Evolutionary conservation across 2,329 filamentous ascomycete genomes (phyloP).

Genomic region (Colletotrichum phormii): DNA sequence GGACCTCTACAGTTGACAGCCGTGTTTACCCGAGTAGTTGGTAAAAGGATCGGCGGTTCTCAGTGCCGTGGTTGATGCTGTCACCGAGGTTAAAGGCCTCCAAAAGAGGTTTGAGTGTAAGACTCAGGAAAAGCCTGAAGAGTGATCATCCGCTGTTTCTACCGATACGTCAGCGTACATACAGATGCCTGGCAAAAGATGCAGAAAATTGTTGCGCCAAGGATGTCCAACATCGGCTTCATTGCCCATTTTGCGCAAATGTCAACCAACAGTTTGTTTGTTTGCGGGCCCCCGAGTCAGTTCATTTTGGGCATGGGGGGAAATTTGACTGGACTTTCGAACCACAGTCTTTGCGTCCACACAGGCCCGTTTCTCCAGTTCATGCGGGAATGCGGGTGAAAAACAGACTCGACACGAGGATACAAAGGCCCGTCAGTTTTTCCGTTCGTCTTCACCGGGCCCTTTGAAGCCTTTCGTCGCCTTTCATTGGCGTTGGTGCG

Average conservation of each 20-base stretch:
- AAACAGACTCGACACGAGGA: not conserved
- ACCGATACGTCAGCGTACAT: slow-evolving; percentile 24
- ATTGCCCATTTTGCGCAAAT: slow-evolving; percentile 9
- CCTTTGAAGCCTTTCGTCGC: not conserved
- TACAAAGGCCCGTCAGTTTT: slow-evolving; percentile 1
- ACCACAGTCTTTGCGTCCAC: too few relatives aligned
- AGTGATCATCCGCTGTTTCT: not conserved
- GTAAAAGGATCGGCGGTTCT: not conserved
- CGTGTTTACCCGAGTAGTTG: not conserved
- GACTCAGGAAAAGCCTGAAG: not conserved
- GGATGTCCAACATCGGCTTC: slow-evolving; percentile 19
- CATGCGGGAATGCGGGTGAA: slow-evolving; percentile 14
- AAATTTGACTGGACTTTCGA: not conserved
- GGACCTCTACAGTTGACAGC: not conserved
- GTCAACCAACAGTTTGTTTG: slow-evolving; percentile 11
- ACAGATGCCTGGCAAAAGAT: not conserved
- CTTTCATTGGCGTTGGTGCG: slow-evolving; percentile 3
- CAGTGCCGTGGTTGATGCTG: not conserved
- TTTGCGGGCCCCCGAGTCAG: slow-evolving; percentile 20
- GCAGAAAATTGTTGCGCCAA: slow-evolving; percentile 18
- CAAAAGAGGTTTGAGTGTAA: too few relatives aligned
- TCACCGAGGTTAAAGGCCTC: not conserved
- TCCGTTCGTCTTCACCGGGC: not conserved
- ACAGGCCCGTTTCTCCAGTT: slow-evolving; percentile 5
- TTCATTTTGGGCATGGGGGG: not conserved